phyloP scores from a whole-genome alignment of 306 rosid species.

The Cyclanthera cordifolia region DNA sequence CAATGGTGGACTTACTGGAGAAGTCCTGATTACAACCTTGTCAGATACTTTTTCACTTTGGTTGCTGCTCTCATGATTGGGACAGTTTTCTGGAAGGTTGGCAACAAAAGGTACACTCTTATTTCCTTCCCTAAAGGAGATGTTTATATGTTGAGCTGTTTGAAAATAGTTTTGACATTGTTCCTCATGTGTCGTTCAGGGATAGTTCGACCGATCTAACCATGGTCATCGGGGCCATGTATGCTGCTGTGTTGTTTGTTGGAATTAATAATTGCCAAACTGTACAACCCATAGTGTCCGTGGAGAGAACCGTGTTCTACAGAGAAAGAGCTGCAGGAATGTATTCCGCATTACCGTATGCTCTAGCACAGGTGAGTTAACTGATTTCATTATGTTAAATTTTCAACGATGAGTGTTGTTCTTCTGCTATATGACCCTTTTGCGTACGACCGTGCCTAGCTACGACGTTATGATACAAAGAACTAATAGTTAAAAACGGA shows the following conservation, averaged over 20 bases:
- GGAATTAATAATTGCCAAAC: slow-evolving; percentile 49
- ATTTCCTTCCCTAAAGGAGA: no score
- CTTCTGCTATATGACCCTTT: no score
- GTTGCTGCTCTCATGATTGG: slow-evolving; percentile 37
- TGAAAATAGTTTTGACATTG: not conserved
- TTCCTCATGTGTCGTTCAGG: slow-evolving; percentile 1
- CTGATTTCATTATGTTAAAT: no score
- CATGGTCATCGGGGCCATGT: slow-evolving; percentile 39
- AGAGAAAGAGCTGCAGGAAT: slow-evolving; percentile 60
- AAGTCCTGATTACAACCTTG: slow-evolving; percentile 52
- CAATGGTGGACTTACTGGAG: slow-evolving; percentile 66
- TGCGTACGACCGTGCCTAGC: no score
- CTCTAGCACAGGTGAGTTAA: slow-evolving; percentile 17
- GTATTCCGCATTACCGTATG: slow-evolving; percentile 56
- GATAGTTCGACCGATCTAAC: not conserved
- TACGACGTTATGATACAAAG: no score
- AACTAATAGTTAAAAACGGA: no score
- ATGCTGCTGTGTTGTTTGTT: slow-evolving; percentile 28
- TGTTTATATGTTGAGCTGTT: no score
- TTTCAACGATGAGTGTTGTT: no score
- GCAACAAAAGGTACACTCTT: no score
- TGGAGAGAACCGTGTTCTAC: slow-evolving; percentile 36
- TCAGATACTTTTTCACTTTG: slow-evolving; percentile 27
- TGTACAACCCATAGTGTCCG: slow-evolving; percentile 28
- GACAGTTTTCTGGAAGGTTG: slow-evolving; percentile 38